Conservation (phyloP, 164 flowering plant species). For the Houttuynia cordata region DNA sequence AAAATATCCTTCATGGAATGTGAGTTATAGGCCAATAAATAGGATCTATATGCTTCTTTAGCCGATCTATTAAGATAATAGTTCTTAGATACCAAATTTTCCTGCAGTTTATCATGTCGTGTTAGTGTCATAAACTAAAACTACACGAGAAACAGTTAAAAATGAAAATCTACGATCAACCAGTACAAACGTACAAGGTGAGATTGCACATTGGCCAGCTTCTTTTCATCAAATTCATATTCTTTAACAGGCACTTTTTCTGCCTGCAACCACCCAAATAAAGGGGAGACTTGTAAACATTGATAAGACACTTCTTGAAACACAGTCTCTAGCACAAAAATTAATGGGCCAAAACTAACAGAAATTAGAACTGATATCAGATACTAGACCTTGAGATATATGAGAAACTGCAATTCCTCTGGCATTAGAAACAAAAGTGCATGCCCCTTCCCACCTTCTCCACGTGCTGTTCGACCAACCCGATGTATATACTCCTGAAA, state of each 20-base stretch:
- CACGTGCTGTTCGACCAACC: conserved; percentile 99
- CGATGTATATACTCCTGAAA: conserved; percentile 91
- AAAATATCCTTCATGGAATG: conserved; percentile 91
- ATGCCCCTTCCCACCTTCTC: conserved; percentile 87
- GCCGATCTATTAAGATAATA: conserved; percentile 73
- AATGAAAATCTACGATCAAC: not conserved
- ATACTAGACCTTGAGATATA: conserved; percentile 62
- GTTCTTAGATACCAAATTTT: conserved; percentile 55
- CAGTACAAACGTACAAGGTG: conserved; percentile 41
- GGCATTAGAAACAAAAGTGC: conserved; percentile 83
- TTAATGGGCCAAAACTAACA: not conserved
- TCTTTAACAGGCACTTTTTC: conserved; percentile 84
- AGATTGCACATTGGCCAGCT: conserved; percentile 71
- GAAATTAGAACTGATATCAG: not conserved
- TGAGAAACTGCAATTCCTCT: conserved; percentile 76
- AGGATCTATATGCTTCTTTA: conserved; percentile 85
- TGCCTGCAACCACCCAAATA: conserved; percentile 26
- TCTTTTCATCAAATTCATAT: conserved; percentile 59
- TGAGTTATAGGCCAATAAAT: conserved; percentile 76
- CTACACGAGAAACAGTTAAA: not conserved
- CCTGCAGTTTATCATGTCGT: conserved; percentile 32
- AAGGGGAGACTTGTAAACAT: not conserved
- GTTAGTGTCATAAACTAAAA: not conserved
- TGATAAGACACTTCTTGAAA: not conserved
- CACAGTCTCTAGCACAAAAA: not conserved